These are phyloP conservation scores for Clausena lansium DNA, from an alignment of 345 rosid species.

Conservation along the genomic window DNA sequence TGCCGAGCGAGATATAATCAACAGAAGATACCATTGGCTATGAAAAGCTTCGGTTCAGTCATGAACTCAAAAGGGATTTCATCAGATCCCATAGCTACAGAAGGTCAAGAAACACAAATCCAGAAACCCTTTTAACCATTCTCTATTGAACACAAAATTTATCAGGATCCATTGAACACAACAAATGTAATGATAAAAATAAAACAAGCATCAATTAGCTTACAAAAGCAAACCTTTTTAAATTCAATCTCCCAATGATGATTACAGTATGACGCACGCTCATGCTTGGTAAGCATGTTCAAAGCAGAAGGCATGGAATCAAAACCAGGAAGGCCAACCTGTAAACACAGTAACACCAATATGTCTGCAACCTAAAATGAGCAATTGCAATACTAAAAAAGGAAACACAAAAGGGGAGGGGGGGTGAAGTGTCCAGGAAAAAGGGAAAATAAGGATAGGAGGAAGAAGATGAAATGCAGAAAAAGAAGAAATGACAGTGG, in stretches of 20 bases:
- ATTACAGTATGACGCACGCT: conserved; percentile 97
- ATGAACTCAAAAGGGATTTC: neutral
- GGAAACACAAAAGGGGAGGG: neutral
- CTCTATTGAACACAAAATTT: neutral
- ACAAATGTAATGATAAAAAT: neutral
- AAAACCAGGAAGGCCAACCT: conserved; percentile 99
- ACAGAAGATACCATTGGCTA: neutral
- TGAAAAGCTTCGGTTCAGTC: neutral
- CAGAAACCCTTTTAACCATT: conserved; percentile 2
- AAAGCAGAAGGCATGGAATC: conserved; percentile 96
- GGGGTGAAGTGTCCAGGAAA: neutral
- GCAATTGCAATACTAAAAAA: neutral
- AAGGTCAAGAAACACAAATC: neutral
- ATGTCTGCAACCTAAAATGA: conserved; percentile 8
- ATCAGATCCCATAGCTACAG: neutral
- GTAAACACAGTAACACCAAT: conserved; percentile 32
- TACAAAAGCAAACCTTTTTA: conserved; percentile 65
- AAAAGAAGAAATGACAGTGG: neutral
- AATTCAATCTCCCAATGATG: conserved; percentile 94
- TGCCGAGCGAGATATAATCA: neutral
- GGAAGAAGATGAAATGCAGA: neutral
- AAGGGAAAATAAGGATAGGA: neutral
- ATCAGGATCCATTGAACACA: neutral
- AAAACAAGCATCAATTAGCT: conserved; percentile 5
- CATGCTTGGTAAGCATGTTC: conserved; percentile 90